Conservation (phyloP, 306 rosid species). For the Cucumis hystrix region DNA sequence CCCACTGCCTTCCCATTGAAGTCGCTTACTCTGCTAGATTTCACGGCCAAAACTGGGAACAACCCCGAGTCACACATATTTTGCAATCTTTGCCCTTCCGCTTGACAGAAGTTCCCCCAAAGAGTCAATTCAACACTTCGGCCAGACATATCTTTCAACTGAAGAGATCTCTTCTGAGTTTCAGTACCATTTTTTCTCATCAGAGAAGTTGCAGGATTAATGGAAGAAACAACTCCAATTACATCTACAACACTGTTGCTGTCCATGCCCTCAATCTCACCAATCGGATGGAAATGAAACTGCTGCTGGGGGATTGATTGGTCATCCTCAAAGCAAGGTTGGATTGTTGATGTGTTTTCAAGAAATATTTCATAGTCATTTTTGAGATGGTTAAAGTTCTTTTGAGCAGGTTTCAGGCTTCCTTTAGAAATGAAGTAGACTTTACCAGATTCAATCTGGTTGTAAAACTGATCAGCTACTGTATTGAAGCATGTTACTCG, state of each 20-base stretch:
- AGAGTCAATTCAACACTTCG: conserved; percentile 70
- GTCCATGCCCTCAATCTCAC: conserved; percentile 55
- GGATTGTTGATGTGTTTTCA: conserved; percentile 42
- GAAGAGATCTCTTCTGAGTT: conserved; percentile 73
- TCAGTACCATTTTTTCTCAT: conserved; percentile 79
- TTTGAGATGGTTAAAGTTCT: conserved; percentile 50
- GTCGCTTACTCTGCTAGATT: conserved; percentile 63
- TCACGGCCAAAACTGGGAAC: conserved; percentile 66
- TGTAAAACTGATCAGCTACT: conserved; percentile 70
- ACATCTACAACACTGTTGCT: conserved; percentile 48
- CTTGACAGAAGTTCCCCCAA: conserved; percentile 68
- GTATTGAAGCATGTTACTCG: conserved; percentile 78
- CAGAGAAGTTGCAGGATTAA: conserved; percentile 52
- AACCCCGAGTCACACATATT: conserved; percentile 59
- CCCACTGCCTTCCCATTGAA: conserved; percentile 79
- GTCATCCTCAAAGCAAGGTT: conserved; percentile 63
- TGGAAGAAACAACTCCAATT: conserved; percentile 62
- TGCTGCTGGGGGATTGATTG: conserved; percentile 47
- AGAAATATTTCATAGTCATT: conserved; percentile 65
- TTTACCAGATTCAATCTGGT: conserved; percentile 61
- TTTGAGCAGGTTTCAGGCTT: conserved; percentile 54
- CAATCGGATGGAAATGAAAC: conserved; percentile 49
- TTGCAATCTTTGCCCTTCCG: conserved; percentile 68
- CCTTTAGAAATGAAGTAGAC: conserved; percentile 67
- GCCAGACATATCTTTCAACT: conserved; percentile 70